Evolutionary conservation across 2,329 filamentous ascomycete species (phyloP).

Genomic region (Aspergillus sp.): DNA sequence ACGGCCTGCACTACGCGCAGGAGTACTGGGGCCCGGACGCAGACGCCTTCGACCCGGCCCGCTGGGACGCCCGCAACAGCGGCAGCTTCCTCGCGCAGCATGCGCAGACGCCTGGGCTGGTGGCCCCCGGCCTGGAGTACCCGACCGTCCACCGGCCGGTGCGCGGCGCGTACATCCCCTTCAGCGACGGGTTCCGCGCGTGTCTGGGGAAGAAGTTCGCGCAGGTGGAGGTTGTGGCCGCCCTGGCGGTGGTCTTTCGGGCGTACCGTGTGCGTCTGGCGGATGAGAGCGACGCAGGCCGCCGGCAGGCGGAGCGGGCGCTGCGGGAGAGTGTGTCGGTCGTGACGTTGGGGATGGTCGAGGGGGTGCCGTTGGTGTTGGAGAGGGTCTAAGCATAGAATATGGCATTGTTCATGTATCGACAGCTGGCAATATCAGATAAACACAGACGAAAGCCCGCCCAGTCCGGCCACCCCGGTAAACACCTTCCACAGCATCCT

Average conservation of each 20-base stretch:
- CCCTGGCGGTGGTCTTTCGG: constrained; percentile 13
- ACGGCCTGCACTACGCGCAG: constrained; percentile 17
- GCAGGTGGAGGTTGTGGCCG: constrained; percentile 23
- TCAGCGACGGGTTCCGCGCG: constrained; percentile 21
- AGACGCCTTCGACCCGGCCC: constrained; percentile 9
- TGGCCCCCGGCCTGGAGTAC: constrained; percentile 17
- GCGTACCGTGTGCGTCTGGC: constrained; percentile 15
- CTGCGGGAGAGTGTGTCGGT: constrained; percentile 12
- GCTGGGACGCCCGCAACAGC: constrained; percentile 21
- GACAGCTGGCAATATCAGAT: neutral
- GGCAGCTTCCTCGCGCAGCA: constrained; percentile 22
- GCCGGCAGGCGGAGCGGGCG: constrained; percentile 6
- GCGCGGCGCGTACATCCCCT: constrained; percentile 19
- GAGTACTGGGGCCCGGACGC: constrained; percentile 23
- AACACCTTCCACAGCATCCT: constrained; percentile 26
- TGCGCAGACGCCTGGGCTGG: constrained; percentile 11
- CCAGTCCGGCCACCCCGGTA: constrained; percentile 25
- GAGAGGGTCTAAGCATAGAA: constrained; percentile 4
- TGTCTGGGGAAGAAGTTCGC: constrained; percentile 26
- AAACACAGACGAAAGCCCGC: constrained; percentile 13
- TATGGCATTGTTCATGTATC: neutral
- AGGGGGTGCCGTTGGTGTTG: constrained; percentile 17
- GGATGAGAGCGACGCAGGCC: constrained; percentile 1
- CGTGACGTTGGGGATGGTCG: constrained; percentile 17
- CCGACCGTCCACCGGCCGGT: constrained; percentile 20